Conservation (phyloP, 75 land plant species). For the Pinus taeda region DNA sequence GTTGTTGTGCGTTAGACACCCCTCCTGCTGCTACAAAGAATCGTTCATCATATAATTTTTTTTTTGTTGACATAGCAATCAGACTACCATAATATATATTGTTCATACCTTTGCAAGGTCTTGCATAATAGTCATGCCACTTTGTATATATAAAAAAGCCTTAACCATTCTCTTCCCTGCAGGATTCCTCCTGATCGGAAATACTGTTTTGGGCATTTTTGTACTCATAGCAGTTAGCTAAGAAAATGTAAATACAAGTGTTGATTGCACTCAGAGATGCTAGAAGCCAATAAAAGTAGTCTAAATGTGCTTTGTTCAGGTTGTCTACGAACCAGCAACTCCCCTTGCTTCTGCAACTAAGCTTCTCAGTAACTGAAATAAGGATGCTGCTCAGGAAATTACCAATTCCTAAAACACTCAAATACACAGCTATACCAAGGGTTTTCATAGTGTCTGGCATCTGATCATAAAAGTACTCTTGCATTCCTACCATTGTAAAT, state of each 20-base stretch:
- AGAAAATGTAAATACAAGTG: slow-evolving; percentile 17
- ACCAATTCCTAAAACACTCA: slow-evolving; percentile 79
- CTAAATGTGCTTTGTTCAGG: slow-evolving; percentile 37
- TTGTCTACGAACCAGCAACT: slow-evolving; percentile 69
- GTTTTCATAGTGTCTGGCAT: slow-evolving; percentile 82
- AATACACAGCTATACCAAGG: slow-evolving; percentile 68
- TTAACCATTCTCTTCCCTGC: no score
- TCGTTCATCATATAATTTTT: no score
- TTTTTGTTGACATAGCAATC: no score
- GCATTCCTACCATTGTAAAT: slow-evolving; percentile 85
- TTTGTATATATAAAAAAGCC: no score
- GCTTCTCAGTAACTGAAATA: slow-evolving; percentile 39
- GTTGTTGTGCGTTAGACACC: no score
- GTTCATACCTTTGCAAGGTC: no score
- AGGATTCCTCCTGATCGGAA: no score
- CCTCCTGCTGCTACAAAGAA: no score
- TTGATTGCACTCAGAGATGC: slow-evolving; percentile 24
- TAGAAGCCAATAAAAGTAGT: slow-evolving; percentile 48
- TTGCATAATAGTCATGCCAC: no score
- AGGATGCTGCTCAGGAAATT: slow-evolving; percentile 67
- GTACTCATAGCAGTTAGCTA: slow-evolving; percentile 8
- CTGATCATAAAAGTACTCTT: slow-evolving; percentile 83
- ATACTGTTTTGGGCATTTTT: background rate
- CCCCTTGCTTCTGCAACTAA: slow-evolving; percentile 19
- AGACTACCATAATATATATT: no score